Base-by-base conservation (phyloP, 2,329 filamentous ascomycete genomes). In the Cylindrodendrum hubeiense region DNA sequence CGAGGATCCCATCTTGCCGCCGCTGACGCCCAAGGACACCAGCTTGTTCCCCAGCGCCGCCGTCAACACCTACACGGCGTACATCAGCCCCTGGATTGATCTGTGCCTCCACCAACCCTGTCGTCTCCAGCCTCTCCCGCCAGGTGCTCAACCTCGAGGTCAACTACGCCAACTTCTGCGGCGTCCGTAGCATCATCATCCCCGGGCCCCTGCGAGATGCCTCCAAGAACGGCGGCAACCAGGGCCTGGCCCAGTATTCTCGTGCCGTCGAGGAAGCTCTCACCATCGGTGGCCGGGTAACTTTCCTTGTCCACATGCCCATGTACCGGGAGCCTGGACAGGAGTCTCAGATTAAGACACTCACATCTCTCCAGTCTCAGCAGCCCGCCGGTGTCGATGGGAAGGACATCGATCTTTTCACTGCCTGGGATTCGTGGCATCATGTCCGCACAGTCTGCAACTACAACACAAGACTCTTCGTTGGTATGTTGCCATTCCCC, bases 81-180 rank as follows among this genome's bases (percentile, higher is more conserved):
- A 92, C 63, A 89, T 90, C n/a, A 97, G 94, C 78, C 88, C 93
- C 6, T 98, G 95, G 95, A 95, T 97, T 70, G 95, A 98, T 76
- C 83, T 98, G 13, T 91, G 91, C 73, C 73, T 97, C 95, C 3
- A 82, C 90, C 2, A 92, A 98, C 78, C 93, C 94, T 7, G 80
- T 95, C 67, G 90, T 98, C 67, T 90, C 94, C 8, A 93, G 93
- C 77, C 87, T 98, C 63, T 98, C 95, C 37, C 90, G 93, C 47
- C 95, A 98, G 80, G 92, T 97, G 7, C 84, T 99, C 68, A 94
- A 94, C 77, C 86, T 97, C 41, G 96, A 99, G 78, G 87, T 98
- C 51, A 93, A 94, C 52, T 99, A 98, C 81, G 96, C 97, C 68
- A 95, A 94, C 67, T 99, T 98, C 81, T 98, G 94, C 75, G 97